Evolutionary conservation across 1,284 basidiomycete species (phyloP), one percentile per base, ranked within the genome.

Genomic region (Ustilago trichophora): DNA sequence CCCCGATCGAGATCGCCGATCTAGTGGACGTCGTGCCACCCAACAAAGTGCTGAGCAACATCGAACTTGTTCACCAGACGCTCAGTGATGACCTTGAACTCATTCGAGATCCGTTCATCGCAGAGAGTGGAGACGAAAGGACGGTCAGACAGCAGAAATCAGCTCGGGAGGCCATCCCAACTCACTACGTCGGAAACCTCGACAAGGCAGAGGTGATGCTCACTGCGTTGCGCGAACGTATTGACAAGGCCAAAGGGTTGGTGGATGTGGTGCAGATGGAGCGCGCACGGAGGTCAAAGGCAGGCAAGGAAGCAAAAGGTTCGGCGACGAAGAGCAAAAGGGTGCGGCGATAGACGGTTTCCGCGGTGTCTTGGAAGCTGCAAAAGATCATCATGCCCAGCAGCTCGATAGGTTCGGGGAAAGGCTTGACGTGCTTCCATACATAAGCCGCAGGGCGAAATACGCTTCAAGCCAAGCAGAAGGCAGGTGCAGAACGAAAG

Each of bases 11-110:
- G 15, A 21, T 26, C 2, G 16, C 4, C 0, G 40, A 35, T n/a
- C 27, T 55, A 24, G 26, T 56, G 16, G 48, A 60, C 4, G 36
- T 55, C 16, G 48, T 67, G 11, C 64, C 64, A 7, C 48, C 48
- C 0, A 10, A 4, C 13, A 56, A 57, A 21, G 64, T 62, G 35
- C 45, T 67, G 35, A 37, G 32, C 21, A 54, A 54, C 27, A 49
- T 67, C 34, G 53, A 57, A 25, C 48, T 67, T 2, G 49, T 67
- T 3, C 34, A 42, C 18, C 64, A 67, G 25, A 35, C 57, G 9
- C 50, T 67, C 24, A 41, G 24, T 24, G 64, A 67, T 18, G 64
- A 67, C 29, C 47, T 67, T 19, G 64, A 67, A 33, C 42, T 67
- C 16, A 67, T 67, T 13, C 64, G 57, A 21, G 64, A 67, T 31